Evolutionary conservation across 2,329 filamentous ascomycete species (phyloP).

Genomic region (Microcyclospora pomicola): DNA sequence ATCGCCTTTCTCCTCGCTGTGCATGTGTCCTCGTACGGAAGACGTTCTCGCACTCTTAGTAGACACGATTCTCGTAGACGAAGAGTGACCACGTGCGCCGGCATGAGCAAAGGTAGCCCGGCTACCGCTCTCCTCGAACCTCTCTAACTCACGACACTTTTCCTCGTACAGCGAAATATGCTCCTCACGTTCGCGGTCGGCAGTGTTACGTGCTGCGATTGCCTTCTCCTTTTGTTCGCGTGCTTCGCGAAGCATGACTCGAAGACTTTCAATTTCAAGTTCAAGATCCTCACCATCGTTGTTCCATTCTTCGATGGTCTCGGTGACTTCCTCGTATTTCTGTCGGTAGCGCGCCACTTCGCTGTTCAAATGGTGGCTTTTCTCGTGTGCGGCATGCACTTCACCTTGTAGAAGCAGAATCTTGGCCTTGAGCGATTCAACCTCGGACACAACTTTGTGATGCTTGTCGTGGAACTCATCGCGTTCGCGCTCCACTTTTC

Average conservation of each 20-base stretch:
- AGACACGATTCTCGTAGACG: too few relatives aligned
- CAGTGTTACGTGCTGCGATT: conserved; percentile 15
- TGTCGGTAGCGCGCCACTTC: conserved; percentile 10
- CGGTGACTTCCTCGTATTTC: conserved; percentile 18
- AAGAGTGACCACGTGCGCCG: neutral
- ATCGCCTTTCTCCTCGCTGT: too few relatives aligned
- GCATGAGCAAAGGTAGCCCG: conserved; percentile 6
- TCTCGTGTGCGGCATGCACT: conserved; percentile 12
- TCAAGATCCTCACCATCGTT: conserved; percentile 14
- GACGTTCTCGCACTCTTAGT: too few relatives aligned
- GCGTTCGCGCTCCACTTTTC: conserved; percentile 15
- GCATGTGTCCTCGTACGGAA: too few relatives aligned
- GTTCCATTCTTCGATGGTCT: conserved; percentile 13
- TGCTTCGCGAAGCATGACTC: conserved; percentile 14
- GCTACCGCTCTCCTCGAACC: conserved; percentile 10
- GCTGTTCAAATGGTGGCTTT: conserved; percentile 13
- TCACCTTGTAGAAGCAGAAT: conserved; percentile 14
- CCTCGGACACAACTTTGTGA: conserved; percentile 10
- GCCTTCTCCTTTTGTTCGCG: conserved; percentile 20
- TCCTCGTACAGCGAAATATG: conserved; percentile 11
- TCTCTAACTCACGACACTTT: conserved; percentile 18
- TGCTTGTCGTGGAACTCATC: conserved; percentile 16
- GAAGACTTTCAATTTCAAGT: conserved; percentile 18
- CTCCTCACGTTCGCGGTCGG: conserved; percentile 16
- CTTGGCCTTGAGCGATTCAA: conserved; percentile 14